Percentiles rank a stretch among this genome's conserved stretches.
These are phyloP conservation scores for Penicillium occitanis DNA, from an alignment of 2,329 filamentous ascomycete species.

Conservation along the genomic window DNA sequence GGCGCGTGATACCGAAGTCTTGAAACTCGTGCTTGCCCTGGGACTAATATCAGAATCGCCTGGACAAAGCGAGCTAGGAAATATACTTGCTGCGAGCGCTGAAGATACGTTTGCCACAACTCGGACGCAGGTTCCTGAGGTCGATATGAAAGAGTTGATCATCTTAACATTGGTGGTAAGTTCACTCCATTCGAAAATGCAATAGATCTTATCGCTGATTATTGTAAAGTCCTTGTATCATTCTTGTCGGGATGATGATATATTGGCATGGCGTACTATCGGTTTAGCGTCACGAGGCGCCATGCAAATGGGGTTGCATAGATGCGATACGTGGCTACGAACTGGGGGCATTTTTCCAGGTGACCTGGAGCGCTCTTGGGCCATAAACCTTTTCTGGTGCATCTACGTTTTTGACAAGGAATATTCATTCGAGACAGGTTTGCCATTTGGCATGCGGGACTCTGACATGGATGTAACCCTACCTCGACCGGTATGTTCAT, in stretches of 20 bases:
- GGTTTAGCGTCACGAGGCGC: conserved; percentile 64
- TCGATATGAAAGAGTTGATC: conserved; percentile 42
- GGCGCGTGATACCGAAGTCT: conserved; percentile 58
- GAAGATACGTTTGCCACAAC: conserved; percentile 37
- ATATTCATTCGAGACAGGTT: conserved; percentile 85
- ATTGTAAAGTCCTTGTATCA: conserved; percentile 36
- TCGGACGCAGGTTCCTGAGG: conserved; percentile 34
- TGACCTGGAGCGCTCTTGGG: conserved; percentile 44
- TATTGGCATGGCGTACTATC: conserved; percentile 78
- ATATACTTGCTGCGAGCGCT: conserved; percentile 36
- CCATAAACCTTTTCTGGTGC: conserved; percentile 76
- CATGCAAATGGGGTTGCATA: conserved; percentile 58
- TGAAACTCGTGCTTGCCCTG: conserved; percentile 79
- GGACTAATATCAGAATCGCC: conserved; percentile 72
- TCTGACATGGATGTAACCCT: conserved; percentile 77
- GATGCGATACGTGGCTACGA: conserved; percentile 67
- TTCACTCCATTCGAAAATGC: background rate
- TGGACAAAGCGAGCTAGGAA: conserved; percentile 65
- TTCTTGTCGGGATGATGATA: conserved; percentile 51
- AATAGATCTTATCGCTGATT: conserved; percentile 18
- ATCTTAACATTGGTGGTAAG: conserved; percentile 25
- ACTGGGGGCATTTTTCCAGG: conserved; percentile 43
- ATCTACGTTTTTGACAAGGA: conserved; percentile 80
- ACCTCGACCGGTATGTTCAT: conserved; percentile 66
- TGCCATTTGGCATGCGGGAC: conserved; percentile 70